Conservation (phyloP, 2,329 filamentous ascomycete genomes). For the Myriosclerotinia curreyana region DNA sequence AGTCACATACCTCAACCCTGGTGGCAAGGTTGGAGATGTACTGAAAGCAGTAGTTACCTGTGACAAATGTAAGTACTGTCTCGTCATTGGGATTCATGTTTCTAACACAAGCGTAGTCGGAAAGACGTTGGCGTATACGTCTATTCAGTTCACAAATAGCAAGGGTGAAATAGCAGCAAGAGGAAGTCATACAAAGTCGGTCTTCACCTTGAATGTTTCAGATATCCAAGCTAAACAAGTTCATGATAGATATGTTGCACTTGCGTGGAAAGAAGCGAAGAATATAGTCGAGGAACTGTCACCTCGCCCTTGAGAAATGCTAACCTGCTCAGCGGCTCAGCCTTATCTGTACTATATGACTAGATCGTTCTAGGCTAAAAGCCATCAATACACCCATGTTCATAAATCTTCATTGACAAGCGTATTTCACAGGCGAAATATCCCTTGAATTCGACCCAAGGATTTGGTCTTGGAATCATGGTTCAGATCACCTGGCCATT, state of each 20-base stretch:
- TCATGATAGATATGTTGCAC: constrained; percentile 38
- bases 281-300: constrained; percentile 40
- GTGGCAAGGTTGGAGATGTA: constrained; percentile 55
- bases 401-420: background rate
- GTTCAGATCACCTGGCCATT: background rate
- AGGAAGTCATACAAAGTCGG: constrained; percentile 64
- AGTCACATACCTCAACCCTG: constrained; percentile 63
- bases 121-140: constrained; percentile 61
- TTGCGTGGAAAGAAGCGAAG: constrained; percentile 39
- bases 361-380: background rate
- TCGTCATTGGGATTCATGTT: background rate
- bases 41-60: constrained; percentile 56
- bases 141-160: constrained; percentile 55
- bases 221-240: constrained; percentile 3
- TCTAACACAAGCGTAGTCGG: constrained; percentile 48
- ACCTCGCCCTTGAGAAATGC: constrained; percentile 25
- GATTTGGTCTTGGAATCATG: background rate
- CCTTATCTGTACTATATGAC: constrained; percentile 10
- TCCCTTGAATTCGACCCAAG: background rate
- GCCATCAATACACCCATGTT: background rate
- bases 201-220: constrained; percentile 5
- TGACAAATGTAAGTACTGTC: constrained; percentile 52
- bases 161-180: constrained; percentile 59
- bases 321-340: background rate
- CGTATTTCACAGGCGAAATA: background rate